These are phyloP conservation scores for Lasiodiplodia gonubiensis DNA, from an alignment of 2,329 filamentous ascomycete species.

Conservation along the genomic window DNA sequence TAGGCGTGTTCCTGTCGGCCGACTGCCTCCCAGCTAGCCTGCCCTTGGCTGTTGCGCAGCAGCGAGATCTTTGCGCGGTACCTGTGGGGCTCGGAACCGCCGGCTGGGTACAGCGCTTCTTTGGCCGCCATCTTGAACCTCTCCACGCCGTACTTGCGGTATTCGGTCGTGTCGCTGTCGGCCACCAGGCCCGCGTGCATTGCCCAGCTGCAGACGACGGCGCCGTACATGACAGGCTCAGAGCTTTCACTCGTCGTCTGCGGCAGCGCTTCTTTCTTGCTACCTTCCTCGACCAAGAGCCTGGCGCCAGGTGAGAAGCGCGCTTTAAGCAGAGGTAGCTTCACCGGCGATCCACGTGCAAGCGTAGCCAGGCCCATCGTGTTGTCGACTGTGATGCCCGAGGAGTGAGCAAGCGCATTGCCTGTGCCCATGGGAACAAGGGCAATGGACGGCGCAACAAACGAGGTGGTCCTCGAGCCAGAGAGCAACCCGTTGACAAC, in stretches of 20 bases:
- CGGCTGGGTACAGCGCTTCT: constrained; percentile 68
- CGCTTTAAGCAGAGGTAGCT: constrained; percentile 52
- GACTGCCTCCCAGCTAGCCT: constrained; percentile 41
- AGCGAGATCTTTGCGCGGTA: constrained; percentile 62
- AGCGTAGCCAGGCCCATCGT: constrained; percentile 51
- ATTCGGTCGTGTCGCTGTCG: constrained; percentile 84
- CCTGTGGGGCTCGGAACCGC: constrained; percentile 59
- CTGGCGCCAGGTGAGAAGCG: constrained; percentile 53
- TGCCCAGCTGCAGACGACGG: constrained; percentile 87
- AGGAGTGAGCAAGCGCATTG: constrained; percentile 57
- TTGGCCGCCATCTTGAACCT: constrained; percentile 86
- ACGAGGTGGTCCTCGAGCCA: constrained; percentile 34
- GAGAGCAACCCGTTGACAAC: constrained; percentile 70
- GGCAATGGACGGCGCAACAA: constrained; percentile 46
- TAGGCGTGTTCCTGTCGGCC: constrained; percentile 69
- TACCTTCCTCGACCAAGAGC: constrained; percentile 51
- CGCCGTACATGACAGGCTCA: constrained; percentile 62
- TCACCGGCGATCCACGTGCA: constrained; percentile 40
- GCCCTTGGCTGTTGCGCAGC: constrained; percentile 33
- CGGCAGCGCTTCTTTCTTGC: constrained; percentile 48
- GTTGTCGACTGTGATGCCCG: constrained; percentile 44
- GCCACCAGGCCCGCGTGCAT: constrained; percentile 88
- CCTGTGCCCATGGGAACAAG: constrained; percentile 60
- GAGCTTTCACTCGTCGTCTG: constrained; percentile 38
- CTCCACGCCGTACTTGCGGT: constrained; percentile 75